A percentile compares a stretch with the other conserved stretches of the same genome.
These are phyloP conservation scores for Pseudoscleropodium purum DNA, from an alignment of 225 moss, liverwort and hornwort genomes.

Conservation along the genomic window DNA sequence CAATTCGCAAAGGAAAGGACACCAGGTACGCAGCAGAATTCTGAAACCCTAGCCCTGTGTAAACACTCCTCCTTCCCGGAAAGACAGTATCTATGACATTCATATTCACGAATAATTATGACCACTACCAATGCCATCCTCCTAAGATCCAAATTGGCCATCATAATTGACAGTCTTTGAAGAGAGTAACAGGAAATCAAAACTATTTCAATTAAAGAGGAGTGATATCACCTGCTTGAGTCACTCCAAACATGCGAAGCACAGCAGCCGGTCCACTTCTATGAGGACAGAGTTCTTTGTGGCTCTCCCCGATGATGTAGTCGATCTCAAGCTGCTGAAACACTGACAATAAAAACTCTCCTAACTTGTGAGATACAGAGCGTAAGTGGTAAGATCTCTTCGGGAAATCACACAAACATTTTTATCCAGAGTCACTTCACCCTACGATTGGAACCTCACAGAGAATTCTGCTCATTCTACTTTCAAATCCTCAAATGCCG, in stretches of 20 bases:
- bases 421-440: not conserved
- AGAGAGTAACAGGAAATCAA: not conserved
- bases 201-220: not conserved
- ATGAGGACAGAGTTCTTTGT: constrained; percentile 47
- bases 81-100: not conserved
- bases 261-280: constrained; percentile 73
- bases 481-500: not conserved
- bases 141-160: not conserved
- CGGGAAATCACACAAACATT: not conserved
- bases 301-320: constrained; percentile 71
- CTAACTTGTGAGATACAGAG: not conserved
- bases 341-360: constrained; percentile 25
- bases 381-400: not conserved
- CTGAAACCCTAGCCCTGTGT: not conserved
- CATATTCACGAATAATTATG: not conserved
- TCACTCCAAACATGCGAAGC: constrained; percentile 94
- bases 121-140: not conserved
- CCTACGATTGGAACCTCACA: not conserved
- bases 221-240: constrained; percentile 51
- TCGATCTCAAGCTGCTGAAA: constrained; percentile 99
- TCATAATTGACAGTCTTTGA: not conserved
- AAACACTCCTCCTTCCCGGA: not conserved
- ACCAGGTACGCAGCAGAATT: not conserved
- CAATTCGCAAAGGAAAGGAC: not conserved
- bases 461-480: not conserved